Evolutionary conservation across 106 monocot genomes (phyloP).

Genomic region (Platanthera guangdongensis): DNA sequence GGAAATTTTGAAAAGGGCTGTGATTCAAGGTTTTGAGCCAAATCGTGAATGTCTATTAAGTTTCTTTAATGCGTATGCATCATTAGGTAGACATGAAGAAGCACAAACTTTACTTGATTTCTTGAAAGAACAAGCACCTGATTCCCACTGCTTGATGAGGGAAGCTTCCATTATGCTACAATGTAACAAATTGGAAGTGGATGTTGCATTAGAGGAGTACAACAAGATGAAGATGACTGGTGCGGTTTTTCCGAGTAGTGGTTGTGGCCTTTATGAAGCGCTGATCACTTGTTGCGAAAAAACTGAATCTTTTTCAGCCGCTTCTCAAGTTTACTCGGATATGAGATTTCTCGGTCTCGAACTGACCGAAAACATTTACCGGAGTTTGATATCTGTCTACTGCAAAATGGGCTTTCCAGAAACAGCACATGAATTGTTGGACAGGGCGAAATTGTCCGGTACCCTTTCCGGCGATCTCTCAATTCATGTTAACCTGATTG

Average conservation of each 20-base stretch:
- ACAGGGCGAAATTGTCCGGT: slow-evolving; percentile 39
- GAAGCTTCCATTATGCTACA: slow-evolving; percentile 55
- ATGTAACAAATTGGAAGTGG: slow-evolving; percentile 39
- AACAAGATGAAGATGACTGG: slow-evolving; percentile 26
- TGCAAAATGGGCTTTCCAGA: slow-evolving; percentile 84
- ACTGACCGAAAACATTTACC: slow-evolving; percentile 48
- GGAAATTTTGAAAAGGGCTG: slow-evolving; percentile 58
- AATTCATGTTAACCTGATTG: slow-evolving; percentile 50
- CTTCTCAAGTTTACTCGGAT: slow-evolving; percentile 81
- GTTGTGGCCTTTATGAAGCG: slow-evolving; percentile 44
- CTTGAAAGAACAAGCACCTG: slow-evolving; percentile 36
- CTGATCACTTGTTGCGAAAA: slow-evolving; percentile 54
- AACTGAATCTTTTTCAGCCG: slow-evolving; percentile 42
- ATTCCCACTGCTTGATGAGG: slow-evolving; percentile 27
- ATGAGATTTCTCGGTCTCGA: slow-evolving; percentile 60
- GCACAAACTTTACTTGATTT: slow-evolving; percentile 49
- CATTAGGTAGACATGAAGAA: slow-evolving; percentile 39
- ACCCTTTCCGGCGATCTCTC: slow-evolving; percentile 39
- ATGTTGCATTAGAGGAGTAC: slow-evolving; percentile 62
- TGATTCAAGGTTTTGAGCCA: slow-evolving; percentile 42
- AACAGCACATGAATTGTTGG: slow-evolving; percentile 65
- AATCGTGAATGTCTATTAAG: slow-evolving; percentile 41
- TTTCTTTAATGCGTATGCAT: slow-evolving; percentile 45
- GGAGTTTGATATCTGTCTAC: slow-evolving; percentile 49
- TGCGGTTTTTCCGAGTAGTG: slow-evolving; percentile 10